Evolutionary conservation across 805 yeast genomes (phyloP).

Genomic region (Pichia gijzeniarum): DNA sequence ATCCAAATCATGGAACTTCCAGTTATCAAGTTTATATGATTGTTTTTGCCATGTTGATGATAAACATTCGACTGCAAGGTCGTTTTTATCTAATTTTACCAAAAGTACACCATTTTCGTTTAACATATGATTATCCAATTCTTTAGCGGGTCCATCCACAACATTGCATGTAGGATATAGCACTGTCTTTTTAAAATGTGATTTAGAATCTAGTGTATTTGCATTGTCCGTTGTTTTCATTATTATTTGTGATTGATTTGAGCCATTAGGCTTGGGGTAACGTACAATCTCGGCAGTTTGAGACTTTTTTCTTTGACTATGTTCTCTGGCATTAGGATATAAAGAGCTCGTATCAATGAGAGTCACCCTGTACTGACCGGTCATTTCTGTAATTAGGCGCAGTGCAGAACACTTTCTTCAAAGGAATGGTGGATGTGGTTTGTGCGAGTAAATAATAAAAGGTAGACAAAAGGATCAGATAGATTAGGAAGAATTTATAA

Average conservation of each 20-base stretch:
- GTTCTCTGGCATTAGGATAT: not conserved
- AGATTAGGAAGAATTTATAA: too few species aligned
- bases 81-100: not conserved
- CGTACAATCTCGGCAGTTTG: not conserved
- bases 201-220: not conserved
- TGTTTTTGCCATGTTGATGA: constrained; percentile 13
- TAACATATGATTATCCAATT: constrained; percentile 2
- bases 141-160: not conserved
- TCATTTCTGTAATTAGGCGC: not conserved
- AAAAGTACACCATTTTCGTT: not conserved
- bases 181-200: not conserved
- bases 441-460: too few species aligned
- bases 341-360: not conserved
- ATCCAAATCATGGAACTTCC: constrained; percentile 12
- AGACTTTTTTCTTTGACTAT: not conserved
- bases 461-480: too few species aligned
- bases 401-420: too few species aligned
- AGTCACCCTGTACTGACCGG: not conserved
- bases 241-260: not conserved
- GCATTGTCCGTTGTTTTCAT: not conserved
- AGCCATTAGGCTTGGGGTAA: not conserved
- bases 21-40: constrained; percentile 2
- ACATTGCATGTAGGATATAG: constrained; percentile 2
- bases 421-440: too few species aligned
- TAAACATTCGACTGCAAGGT: constrained; percentile 6